phyloP scores from a whole-genome alignment of 192 early-diverging fungal species.

The Backusella luteola region DNA sequence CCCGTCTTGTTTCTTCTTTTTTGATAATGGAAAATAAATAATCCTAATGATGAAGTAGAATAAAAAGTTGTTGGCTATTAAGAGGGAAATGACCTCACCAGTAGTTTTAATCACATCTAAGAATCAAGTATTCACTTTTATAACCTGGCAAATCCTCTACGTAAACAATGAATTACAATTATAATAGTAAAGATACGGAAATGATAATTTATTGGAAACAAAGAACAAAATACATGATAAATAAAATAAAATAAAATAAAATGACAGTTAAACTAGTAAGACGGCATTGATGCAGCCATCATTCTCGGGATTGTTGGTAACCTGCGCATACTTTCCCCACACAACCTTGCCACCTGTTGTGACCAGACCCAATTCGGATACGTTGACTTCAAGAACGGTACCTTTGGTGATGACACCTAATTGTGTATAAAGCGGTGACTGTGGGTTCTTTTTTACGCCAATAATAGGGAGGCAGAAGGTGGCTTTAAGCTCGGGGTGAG shows the following conservation, averaged over 20 bases:
- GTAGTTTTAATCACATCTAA: too few relatives aligned
- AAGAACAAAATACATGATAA: background rate
- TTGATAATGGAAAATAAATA: too few relatives aligned
- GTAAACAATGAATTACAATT: background rate
- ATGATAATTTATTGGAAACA: constrained; percentile 3
- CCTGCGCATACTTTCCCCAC: constrained; percentile 94
- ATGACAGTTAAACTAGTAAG: constrained; percentile 71
- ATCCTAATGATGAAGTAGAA: too few relatives aligned
- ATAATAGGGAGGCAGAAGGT: constrained; percentile 97
- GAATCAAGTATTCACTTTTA: background rate
- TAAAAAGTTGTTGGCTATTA: too few relatives aligned
- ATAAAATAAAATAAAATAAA: background rate
- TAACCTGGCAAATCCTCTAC: too few relatives aligned
- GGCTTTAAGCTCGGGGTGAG: constrained; percentile 96
- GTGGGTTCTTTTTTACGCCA: constrained; percentile 98
- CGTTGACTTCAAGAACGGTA: constrained; percentile 86
- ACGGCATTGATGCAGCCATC: constrained; percentile 96
- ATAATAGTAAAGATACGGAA: background rate
- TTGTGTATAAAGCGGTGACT: constrained; percentile 92
- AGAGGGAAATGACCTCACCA: too few relatives aligned
- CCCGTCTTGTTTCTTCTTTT: too few relatives aligned
- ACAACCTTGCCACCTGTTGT: constrained; percentile 98
- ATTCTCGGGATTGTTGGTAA: constrained; percentile 94
- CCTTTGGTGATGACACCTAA: constrained; percentile 98
- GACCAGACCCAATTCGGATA: constrained; percentile 93